Percentiles rank a stretch among this genome's conserved stretches.
phyloP scores from a whole-genome alignment of 2,329 filamentous ascomycete genomes.

The Juglanconis juglandina region DNA sequence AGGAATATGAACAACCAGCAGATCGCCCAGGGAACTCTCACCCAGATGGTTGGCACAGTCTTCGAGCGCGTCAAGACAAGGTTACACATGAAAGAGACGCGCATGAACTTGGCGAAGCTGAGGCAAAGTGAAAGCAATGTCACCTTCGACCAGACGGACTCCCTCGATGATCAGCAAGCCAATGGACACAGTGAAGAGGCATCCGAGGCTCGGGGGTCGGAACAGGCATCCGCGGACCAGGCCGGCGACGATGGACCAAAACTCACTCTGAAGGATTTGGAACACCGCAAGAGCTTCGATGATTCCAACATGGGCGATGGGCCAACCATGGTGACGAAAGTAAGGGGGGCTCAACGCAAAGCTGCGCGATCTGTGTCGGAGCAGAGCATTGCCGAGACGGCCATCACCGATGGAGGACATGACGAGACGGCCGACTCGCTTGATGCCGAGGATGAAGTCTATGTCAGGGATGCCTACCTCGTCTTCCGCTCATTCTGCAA shows the following conservation, averaged over 20 bases:
- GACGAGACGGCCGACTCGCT: constrained; percentile 58
- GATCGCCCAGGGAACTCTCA: constrained; percentile 92
- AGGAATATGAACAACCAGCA: constrained; percentile 94
- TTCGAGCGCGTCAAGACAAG: constrained; percentile 90
- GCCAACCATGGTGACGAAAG: constrained; percentile 63
- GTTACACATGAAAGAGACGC: constrained; percentile 80
- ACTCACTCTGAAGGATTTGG: constrained; percentile 64
- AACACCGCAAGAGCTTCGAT: constrained; percentile 66
- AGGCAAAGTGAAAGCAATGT: constrained; percentile 51
- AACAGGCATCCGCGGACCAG: constrained; percentile 24
- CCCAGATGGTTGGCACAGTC: constrained; percentile 97
- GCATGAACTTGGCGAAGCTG: constrained; percentile 54
- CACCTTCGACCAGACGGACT: constrained; percentile 46
- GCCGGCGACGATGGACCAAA: constrained; percentile 44
- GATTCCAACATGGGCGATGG: constrained; percentile 65
- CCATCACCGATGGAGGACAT: constrained; percentile 47
- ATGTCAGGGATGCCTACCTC: constrained; percentile 93
- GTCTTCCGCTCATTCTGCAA: constrained; percentile 98
- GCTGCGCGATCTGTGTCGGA: constrained; percentile 48
- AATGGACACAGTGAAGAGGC: constrained; percentile 39
- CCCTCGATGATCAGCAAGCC: constrained; percentile 31
- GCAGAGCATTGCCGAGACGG: constrained; percentile 34
- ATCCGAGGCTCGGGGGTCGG: constrained; percentile 28
- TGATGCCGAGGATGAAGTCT: constrained; percentile 85
- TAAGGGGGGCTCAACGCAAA: constrained; percentile 44